Conservation (phyloP, 768 basidiomycete species). For the Tylopilus felleus region DNA sequence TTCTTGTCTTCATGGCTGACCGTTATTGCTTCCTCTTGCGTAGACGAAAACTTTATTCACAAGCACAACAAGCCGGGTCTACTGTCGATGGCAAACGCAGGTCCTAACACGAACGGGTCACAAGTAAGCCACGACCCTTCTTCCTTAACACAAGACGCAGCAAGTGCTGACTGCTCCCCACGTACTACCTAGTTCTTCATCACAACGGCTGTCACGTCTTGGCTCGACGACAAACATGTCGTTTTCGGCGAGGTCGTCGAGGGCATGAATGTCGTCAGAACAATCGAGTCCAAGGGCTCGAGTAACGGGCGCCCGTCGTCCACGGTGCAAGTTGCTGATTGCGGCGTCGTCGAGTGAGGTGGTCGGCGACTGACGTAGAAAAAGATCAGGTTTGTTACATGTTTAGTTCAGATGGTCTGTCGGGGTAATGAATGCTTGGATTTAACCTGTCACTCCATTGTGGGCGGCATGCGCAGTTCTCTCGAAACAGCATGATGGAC, state of each 20-base stretch:
- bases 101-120: conserved; percentile 76
- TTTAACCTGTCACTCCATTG: neutral
- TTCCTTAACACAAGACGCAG: neutral
- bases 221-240: conserved; percentile 47
- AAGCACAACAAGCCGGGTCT: conserved; percentile 62
- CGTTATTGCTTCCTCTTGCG: neutral
- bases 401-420: neutral
- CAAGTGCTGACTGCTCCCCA: neutral
- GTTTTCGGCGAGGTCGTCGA: conserved; percentile 48
- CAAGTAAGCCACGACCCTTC: conserved; percentile 41
- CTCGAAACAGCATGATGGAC: too few species aligned
- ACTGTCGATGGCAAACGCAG: conserved; percentile 88
- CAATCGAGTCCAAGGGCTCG: conserved; percentile 36
- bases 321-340: conserved; percentile 50
- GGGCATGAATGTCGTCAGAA: conserved; percentile 41
- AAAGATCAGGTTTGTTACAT: neutral
- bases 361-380: neutral
- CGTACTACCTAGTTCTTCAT: conserved; percentile 58
- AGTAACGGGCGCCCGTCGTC: conserved; percentile 25
- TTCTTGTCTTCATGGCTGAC: neutral
- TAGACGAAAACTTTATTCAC: conserved; percentile 70
- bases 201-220: conserved; percentile 67
- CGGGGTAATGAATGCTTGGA: conserved; percentile 5
- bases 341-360: conserved; percentile 45
- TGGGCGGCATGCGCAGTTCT: too few species aligned